Percentiles rank a stretch among this genome's conserved stretches.
These are phyloP conservation scores for Graphilbum fragrans DNA, from an alignment of 2,329 filamentous ascomycete genomes.

Conservation along the genomic window DNA sequence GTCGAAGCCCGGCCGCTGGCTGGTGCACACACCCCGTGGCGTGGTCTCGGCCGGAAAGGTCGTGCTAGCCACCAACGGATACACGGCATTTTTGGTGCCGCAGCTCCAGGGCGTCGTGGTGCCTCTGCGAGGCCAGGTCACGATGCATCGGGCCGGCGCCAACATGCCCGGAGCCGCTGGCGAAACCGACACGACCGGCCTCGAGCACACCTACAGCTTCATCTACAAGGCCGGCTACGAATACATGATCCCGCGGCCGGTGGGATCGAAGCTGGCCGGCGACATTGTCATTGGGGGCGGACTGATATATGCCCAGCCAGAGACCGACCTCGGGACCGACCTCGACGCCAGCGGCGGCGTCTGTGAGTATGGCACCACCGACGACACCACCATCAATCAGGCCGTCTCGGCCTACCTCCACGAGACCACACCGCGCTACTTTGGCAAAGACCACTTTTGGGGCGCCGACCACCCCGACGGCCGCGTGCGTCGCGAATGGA, in stretches of 20 bases:
- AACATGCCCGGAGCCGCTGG: constrained; percentile 17
- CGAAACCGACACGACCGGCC: no score
- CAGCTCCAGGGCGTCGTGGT: constrained; percentile 33
- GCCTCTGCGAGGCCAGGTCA: constrained; percentile 37
- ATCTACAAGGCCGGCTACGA: constrained; percentile 50
- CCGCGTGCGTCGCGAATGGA: constrained; percentile 30
- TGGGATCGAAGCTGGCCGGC: constrained; percentile 27
- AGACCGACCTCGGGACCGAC: no score
- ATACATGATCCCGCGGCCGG: constrained; percentile 50
- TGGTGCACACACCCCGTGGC: constrained; percentile 29
- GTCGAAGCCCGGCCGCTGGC: constrained; percentile 15
- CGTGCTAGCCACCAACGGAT: constrained; percentile 41
- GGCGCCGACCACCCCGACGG: constrained; percentile 27
- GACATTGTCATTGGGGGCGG: constrained; percentile 54
- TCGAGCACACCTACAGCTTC: constrained; percentile 44
- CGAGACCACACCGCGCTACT: constrained; percentile 31
- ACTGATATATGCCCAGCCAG: constrained; percentile 16
- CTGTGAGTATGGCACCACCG: constrained; percentile 44
- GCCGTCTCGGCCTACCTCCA: constrained; percentile 34
- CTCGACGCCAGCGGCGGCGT: constrained; percentile 22
- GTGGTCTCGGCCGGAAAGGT: constrained; percentile 26
- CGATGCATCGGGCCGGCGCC: constrained; percentile 25
- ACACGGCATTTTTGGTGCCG: constrained; percentile 31
- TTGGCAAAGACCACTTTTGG: constrained; percentile 34
- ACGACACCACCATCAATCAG: constrained; percentile 40